Evolutionary conservation across 2,329 filamentous ascomycete species (phyloP).

Genomic region (Aspergillus piperis): DNA sequence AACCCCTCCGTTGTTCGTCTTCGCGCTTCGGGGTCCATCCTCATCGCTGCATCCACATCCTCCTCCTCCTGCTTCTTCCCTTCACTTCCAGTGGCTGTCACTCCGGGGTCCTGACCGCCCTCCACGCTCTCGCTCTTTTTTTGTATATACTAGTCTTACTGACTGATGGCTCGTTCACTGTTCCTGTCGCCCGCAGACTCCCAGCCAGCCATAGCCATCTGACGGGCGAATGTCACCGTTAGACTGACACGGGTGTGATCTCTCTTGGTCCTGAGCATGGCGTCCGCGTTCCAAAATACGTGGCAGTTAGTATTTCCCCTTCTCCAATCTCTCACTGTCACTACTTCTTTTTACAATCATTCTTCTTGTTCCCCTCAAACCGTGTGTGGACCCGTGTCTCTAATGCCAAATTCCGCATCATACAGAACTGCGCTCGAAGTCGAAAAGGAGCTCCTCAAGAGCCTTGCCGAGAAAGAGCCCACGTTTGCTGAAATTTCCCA

Average conservation of each 20-base stretch:
- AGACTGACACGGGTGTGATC: slow-evolving; percentile 43
- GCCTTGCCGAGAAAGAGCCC: slow-evolving; percentile 53
- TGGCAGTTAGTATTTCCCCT: slow-evolving; percentile 51
- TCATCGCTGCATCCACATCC: slow-evolving; percentile 5
- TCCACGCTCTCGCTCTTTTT: slow-evolving; percentile 15
- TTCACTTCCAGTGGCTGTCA: slow-evolving; percentile 7
- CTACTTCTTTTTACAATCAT: no score
- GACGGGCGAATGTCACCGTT: slow-evolving; percentile 57
- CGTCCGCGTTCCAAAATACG: slow-evolving; percentile 51
- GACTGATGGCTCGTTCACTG: slow-evolving; percentile 58
- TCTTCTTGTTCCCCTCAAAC: slow-evolving; percentile 6
- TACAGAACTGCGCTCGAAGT: slow-evolving; percentile 44
- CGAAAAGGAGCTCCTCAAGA: slow-evolving; percentile 52
- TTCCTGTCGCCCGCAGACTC: slow-evolving; percentile 49
- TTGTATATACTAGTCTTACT: slow-evolving; percentile 23
- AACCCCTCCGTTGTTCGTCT: slow-evolving; percentile 20
- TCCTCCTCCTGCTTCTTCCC: slow-evolving; percentile 4
- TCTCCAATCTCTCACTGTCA: not conserved
- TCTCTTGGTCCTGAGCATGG: slow-evolving; percentile 38
- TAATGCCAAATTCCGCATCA: slow-evolving; percentile 6
- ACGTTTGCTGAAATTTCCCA: slow-evolving; percentile 53
- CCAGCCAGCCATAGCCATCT: slow-evolving; percentile 59
- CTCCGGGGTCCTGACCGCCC: slow-evolving; percentile 15
- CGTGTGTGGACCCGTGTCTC: slow-evolving; percentile 21
- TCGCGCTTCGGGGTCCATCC: slow-evolving; percentile 10